Conservation (phyloP, 2,329 filamentous ascomycete genomes). For the Pezicula radicicola region DNA sequence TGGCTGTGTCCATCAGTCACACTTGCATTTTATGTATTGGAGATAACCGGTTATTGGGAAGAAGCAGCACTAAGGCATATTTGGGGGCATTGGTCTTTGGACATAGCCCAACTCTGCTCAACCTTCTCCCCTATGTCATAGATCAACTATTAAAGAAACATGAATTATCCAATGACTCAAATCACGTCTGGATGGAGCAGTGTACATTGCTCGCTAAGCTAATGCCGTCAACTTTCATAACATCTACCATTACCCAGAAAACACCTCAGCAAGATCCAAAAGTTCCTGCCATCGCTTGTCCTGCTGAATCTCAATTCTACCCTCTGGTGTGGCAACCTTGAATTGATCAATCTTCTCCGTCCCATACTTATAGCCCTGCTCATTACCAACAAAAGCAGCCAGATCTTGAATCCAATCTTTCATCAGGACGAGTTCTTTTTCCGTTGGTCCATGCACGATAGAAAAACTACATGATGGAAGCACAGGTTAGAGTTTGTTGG, state of each 20-base stretch:
- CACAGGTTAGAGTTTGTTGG: not conserved
- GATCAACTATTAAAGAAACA: too few species aligned
- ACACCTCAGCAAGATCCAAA: conserved; percentile 24
- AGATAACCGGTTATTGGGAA: too few species aligned
- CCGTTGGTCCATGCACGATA: conserved; percentile 35
- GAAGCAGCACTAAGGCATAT: too few species aligned
- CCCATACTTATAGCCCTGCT: conserved; percentile 28
- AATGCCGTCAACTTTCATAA: too few species aligned
- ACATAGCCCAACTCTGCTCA: too few species aligned
- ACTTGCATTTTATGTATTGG: too few species aligned
- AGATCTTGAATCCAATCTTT: conserved; percentile 35
- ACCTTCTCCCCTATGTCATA: too few species aligned
- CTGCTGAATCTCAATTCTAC: conserved; percentile 29
- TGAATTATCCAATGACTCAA: too few species aligned
- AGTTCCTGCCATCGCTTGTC: conserved; percentile 35
- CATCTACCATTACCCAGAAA: conserved; percentile 15
- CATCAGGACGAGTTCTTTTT: conserved; percentile 32
- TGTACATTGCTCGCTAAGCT: too few species aligned
- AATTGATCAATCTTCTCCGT: conserved; percentile 32
- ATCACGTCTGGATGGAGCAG: too few species aligned
- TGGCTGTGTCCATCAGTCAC: too few species aligned
- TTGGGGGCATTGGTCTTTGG: too few species aligned
- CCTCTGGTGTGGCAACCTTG: conserved; percentile 31
- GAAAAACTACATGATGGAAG: conserved; percentile 27
- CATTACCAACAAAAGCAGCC: conserved; percentile 34